phyloP scores from a whole-genome alignment of 1,284 basidiomycete genomes.

The Cryptococcus deneoformans region DNA sequence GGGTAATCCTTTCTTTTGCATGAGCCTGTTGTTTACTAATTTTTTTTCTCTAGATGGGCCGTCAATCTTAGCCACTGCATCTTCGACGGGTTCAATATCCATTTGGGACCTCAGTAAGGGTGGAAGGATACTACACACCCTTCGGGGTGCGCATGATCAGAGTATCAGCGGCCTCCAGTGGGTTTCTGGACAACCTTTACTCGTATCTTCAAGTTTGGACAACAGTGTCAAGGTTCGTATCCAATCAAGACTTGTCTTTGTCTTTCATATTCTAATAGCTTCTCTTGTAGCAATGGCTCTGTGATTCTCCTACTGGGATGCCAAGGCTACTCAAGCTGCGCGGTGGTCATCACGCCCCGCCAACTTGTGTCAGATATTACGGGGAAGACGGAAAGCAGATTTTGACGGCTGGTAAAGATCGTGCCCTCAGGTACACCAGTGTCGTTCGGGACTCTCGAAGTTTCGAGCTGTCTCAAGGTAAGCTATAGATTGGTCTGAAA shows the following conservation, averaged over 20 bases:
- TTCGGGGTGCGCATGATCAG: slow-evolving; percentile 82
- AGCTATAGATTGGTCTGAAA: slow-evolving; percentile 6
- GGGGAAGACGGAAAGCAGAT: slow-evolving; percentile 95
- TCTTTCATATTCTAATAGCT: neutral
- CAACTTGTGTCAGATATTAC: slow-evolving; percentile 90
- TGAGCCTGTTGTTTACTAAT: slow-evolving; percentile 5
- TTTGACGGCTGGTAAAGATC: slow-evolving; percentile 76
- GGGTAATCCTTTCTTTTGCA: slow-evolving; percentile 53
- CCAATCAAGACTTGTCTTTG: neutral
- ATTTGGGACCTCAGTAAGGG: slow-evolving; percentile 85
- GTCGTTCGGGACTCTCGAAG: slow-evolving; percentile 91
- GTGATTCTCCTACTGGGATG: slow-evolving; percentile 81
- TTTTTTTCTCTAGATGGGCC: slow-evolving; percentile 63
- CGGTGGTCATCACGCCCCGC: slow-evolving; percentile 90
- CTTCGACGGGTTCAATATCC: slow-evolving; percentile 80
- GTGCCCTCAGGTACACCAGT: slow-evolving; percentile 82
- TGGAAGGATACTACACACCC: slow-evolving; percentile 74
- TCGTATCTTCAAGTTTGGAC: slow-evolving; percentile 84
- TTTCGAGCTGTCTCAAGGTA: slow-evolving; percentile 92
- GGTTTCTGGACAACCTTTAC: slow-evolving; percentile 83
- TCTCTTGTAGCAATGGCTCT: slow-evolving; percentile 86
- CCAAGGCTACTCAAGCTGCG: slow-evolving; percentile 88
- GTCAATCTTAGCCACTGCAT: slow-evolving; percentile 78
- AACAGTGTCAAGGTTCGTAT: slow-evolving; percentile 81
- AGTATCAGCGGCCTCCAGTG: slow-evolving; percentile 77